Evolutionary conservation across 768 basidiomycete species (phyloP), one percentile per base, ranked within the genome.

Genomic region (Exsudoporus frostii): DNA sequence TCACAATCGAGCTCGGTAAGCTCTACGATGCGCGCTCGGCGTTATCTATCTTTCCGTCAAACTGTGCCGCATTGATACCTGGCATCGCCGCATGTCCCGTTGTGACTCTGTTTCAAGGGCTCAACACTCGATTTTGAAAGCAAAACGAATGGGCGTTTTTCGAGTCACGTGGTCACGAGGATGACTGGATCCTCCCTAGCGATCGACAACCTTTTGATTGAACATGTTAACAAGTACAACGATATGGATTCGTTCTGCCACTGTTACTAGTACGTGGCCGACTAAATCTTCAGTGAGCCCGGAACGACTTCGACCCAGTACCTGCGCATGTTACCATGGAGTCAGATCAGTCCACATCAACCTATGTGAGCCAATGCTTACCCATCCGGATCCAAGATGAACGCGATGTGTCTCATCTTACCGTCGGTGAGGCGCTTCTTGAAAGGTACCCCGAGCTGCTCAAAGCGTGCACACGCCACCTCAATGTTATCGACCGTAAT

Each of bases 391-490:
- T 92, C 90, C 72, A 91, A 69, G 58, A 88, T 80, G 67, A 93
- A 93, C 2, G 91, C 92, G 45, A 93, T 88, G 58, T 88, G 47
- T 71, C 68, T 85, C 89, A 98, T 94, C 69, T 76, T 88, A 11
- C 95, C 93, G 50, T 96, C 95, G 1, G 78, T 81, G 15, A 84
- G 85, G 57, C 79, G 80, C 77, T 97, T 98, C 79, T 92, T 88
- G 78, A 96, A 98, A 25, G 74, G 69, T 22, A 96, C 93, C 1
- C 85, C 85, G 10, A 91, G 78, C 49, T 73, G 73, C 59, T 94
- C 92, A 54, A 99, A 89, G 25, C 92, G 80, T 45, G 79, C 86
- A 56, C 92, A 95, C 7, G 94, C 89, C 56, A 77, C 80, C 59
- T 92, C 80, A 61, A 98, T 78, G 65, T 97, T 79, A 57, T 88